Evolutionary conservation across 768 basidiomycete genomes (phyloP), one percentile per base, ranked within the genome.

Genomic region (Lyophyllum shimeji): DNA sequence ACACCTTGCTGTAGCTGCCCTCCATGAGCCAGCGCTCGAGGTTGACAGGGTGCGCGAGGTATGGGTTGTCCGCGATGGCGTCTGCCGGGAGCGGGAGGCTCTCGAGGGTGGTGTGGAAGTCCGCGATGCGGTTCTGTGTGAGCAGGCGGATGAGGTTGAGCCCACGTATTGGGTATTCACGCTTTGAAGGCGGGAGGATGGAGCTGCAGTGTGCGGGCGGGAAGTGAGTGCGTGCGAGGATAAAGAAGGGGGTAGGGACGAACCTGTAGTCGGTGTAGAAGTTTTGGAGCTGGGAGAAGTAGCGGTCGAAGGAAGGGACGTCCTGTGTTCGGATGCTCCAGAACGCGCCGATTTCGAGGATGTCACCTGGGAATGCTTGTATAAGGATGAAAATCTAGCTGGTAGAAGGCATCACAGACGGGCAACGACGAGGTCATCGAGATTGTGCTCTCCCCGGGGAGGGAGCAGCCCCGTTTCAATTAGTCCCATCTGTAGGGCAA

Each of bases 1-100:
- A 99, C 11, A 98, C 96, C 70, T 96, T 96, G 73, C 92, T 93
- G 71, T 98, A 99, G 65, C 90, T 90, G 37, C 96, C 96, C 70
- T 98, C 96, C 96, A 99, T 99, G 44, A 98, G 81, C 92, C 95
- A 98, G 48, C 90, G 81, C 70, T 99, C 96, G 58, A 95, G 84
- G 69, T 95, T 91, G 55, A 95, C 88, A 12, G 93, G 91, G 68
- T 94, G 93, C 51, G 82, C 80, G 65, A 95, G 85, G 68, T 79
- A 93, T 6, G 85, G 82, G 68, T 89, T 90, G 29, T 83, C 77
- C 27, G 78, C 74, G 58, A 88, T 85, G 44, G 80, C 80, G 59
- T 88, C 86, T 0, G 89, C 84, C 40, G 84, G 82, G 33, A 84
- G 68, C 1, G 87, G 86, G 27, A 99, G 82, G 34, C 92, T 90